These are phyloP conservation scores for Castanea mollissima DNA, from an alignment of 306 rosid genomes.

Conservation along the genomic window DNA sequence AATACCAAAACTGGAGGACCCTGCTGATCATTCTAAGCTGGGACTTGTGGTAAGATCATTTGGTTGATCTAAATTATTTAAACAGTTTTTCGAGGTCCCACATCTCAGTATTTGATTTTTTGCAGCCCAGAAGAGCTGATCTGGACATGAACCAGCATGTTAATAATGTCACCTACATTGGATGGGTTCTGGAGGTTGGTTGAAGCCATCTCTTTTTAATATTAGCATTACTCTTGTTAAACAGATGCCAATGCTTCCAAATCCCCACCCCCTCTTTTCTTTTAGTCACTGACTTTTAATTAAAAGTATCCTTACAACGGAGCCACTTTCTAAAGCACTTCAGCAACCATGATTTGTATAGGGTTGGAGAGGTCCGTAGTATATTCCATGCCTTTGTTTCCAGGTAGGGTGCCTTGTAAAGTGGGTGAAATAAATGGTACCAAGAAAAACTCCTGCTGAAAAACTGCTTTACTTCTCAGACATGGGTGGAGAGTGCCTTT, in stretches of 20 bases:
- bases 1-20: constrained; percentile 81
- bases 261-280: neutral
- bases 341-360: neutral
- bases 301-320: neutral
- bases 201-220: constrained; percentile 12
- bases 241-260: neutral
- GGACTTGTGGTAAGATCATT: constrained; percentile 71
- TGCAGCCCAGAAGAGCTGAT: constrained; percentile 95
- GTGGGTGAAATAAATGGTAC: no score
- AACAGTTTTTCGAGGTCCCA: constrained; percentile 24
- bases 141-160: constrained; percentile 96
- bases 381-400: neutral
- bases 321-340: neutral
- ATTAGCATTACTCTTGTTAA: neutral
- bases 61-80: constrained; percentile 10
- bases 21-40: constrained; percentile 55
- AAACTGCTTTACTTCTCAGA: no score
- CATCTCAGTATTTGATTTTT: constrained; percentile 25
- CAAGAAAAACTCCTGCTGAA: no score
- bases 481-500: no score
- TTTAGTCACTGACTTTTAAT: neutral
- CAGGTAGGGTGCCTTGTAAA: no score
- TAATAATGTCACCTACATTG: constrained; percentile 86
- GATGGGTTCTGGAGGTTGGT: constrained; percentile 95
- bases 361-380: neutral